Evolutionary conservation across 805 yeast species (phyloP), one percentile per base, ranked within the genome.

Genomic region (Ogataea pilisensis): DNA sequence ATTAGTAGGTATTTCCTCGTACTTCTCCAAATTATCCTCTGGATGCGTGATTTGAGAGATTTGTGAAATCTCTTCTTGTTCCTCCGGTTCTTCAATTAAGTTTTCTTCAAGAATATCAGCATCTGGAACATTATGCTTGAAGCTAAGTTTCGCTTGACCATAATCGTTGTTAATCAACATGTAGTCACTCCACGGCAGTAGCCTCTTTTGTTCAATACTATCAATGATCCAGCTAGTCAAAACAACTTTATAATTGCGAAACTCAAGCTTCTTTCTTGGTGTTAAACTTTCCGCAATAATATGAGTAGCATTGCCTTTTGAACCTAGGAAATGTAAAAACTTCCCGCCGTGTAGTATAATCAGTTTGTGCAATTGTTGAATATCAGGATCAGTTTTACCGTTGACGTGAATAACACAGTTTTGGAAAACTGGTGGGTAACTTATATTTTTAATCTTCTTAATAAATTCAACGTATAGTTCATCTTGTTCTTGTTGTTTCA

Each of bases 301-400:
- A 63, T 93, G 98, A 0, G 97, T 85, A 0, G 82, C 93, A 9
- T 72, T 69, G 3, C 83, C 73, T 57, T 90, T 90, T 5, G 82
- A 79, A 4, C 77, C 70, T 31, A 91, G 60, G 61, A 77, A 80
- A 46, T 82, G 83, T 18, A 82, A 55, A 46, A 85, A 86, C 38
- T 65, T 70, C 0, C 99, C 99, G 1, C 98, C 97, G 60, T 90
- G 75, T 8, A 78, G 50, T 2, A 85, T 76, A 2, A 91, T 80
- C 49, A 87, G 51, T 41, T 80, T 73, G 53, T 85, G 91, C 24
- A 93, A 64, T 44, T 78, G 82, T 31, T 75, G 64, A 13, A 88
- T 73, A n/a, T 90, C 78, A 0, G 98, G 98, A 2, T 63, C 65
- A 0, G 98, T 91, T 53, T 84, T 79, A 1, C 99, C 99, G 54